A percentile compares a stretch with the other conserved stretches of the same genome.
Evolutionary conservation across 352 stramenopile species (phyloP).

Genomic region (Phytophthora nicotianae): DNA sequence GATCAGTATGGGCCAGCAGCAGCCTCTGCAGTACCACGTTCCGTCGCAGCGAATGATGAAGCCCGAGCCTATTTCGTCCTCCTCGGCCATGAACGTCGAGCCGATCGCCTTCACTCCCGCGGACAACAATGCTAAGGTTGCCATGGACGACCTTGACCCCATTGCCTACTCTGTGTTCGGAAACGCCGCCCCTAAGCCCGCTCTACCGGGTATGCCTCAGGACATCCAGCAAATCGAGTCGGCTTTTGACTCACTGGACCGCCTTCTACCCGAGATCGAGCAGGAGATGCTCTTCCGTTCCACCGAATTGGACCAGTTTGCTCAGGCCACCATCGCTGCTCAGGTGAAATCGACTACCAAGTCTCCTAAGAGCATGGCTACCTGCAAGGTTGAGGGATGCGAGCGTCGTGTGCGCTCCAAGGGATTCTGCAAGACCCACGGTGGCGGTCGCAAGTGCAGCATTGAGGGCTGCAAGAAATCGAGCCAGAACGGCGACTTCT

Average conservation of each 20-base stretch:
- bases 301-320: constrained; percentile 42
- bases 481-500: constrained; percentile 88
- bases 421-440: constrained; percentile 88
- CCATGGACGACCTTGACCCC: constrained; percentile 64
- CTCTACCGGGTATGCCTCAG: constrained; percentile 35
- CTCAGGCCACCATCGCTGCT: constrained; percentile 40
- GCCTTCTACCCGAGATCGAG: constrained; percentile 68
- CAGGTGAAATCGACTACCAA: constrained; percentile 34
- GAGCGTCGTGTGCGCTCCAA: constrained; percentile 77
- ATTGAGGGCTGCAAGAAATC: constrained; percentile 89
- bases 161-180: constrained; percentile 69
- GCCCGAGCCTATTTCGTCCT: constrained; percentile 30
- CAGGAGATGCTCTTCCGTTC: constrained; percentile 65
- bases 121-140: constrained; percentile 40
- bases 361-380: constrained; percentile 66
- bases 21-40: constrained; percentile 39
- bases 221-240: constrained; percentile 75
- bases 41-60: constrained; percentile 33
- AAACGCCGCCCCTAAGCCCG: constrained; percentile 17
- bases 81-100: constrained; percentile 54
- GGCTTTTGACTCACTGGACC: constrained; percentile 77
- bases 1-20: constrained; percentile 68
- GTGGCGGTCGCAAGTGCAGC: constrained; percentile 80
- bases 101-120: constrained; percentile 62
- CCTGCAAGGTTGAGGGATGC: constrained; percentile 65